Conservation (phyloP, 1,139 yeast species). For the Magnusiomyces sp. region DNA sequence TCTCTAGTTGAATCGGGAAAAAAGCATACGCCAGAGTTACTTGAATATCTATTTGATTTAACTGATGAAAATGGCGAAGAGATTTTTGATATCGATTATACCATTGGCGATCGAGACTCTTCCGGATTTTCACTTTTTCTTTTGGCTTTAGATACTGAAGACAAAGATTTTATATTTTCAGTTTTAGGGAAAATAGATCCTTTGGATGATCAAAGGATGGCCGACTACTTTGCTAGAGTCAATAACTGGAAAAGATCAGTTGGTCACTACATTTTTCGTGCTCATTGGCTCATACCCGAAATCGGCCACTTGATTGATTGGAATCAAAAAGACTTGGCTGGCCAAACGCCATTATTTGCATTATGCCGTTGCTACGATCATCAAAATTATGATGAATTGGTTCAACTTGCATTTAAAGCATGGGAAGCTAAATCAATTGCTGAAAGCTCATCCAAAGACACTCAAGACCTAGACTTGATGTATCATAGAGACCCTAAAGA, state of each 20-base stretch:
- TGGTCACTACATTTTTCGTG: conserved; percentile 69
- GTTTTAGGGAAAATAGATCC: conserved; percentile 40
- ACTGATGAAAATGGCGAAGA: conserved; percentile 21
- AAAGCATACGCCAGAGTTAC: conserved; percentile 23
- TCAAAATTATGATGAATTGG: conserved; percentile 45
- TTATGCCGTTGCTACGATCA: conserved; percentile 80
- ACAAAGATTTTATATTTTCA: conserved; percentile 41
- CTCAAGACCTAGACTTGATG: conserved; percentile 19
- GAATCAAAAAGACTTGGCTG: conserved; percentile 56
- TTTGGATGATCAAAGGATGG: conserved; percentile 36
- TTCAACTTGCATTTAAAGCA: conserved; percentile 41
- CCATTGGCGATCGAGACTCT: conserved; percentile 54
- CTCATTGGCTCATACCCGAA: conserved; percentile 42
- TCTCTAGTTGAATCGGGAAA: too few species aligned
- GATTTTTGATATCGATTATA: conserved; percentile 56
- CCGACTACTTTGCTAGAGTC: conserved; percentile 41
- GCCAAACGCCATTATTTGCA: conserved; percentile 74
- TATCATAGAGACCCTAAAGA: conserved; percentile 69
- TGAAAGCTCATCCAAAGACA: background rate
- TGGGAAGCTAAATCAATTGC: conserved; percentile 15
- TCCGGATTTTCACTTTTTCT: conserved; percentile 49
- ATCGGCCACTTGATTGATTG: conserved; percentile 61
- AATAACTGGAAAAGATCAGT: conserved; percentile 50
- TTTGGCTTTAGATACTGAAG: conserved; percentile 52
- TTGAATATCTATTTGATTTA: conserved; percentile 41